These are phyloP conservation scores for Pseudogymnoascus sp. DNA, from an alignment of 2,329 filamentous ascomycete genomes.

Conservation along the genomic window DNA sequence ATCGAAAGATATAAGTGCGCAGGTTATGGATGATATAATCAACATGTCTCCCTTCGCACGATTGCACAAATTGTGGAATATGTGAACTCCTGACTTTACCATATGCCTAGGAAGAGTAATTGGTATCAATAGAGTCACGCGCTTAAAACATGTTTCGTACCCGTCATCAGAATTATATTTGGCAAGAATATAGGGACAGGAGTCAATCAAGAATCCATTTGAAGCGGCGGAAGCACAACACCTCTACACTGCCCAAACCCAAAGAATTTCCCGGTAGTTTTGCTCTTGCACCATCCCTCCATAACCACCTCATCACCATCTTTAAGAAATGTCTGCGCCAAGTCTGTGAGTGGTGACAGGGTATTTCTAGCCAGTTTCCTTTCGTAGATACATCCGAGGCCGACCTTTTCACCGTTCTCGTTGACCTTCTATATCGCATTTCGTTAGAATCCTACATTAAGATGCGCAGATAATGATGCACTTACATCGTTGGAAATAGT, in stretches of 20 bases:
- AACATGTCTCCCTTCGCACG: too few species aligned
- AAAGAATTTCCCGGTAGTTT: conserved; percentile 44
- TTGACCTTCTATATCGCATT: not conserved
- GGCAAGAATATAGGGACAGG: not conserved
- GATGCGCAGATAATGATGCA: not conserved
- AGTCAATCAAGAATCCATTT: conserved; percentile 9
- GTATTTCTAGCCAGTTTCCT: conserved; percentile 3
- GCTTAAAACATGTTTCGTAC: not conserved
- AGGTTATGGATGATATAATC: too few species aligned
- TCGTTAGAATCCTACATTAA: not conserved
- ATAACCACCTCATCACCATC: conserved; percentile 55
- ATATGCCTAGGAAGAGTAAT: too few species aligned
- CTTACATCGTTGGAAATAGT: conserved; percentile 23
- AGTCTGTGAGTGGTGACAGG: conserved; percentile 5
- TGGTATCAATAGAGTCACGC: not conserved
- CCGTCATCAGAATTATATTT: not conserved
- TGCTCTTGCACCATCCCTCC: conserved; percentile 43
- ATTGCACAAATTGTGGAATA: too few species aligned
- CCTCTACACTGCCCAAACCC: conserved; percentile 57
- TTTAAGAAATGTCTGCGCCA: conserved; percentile 41
- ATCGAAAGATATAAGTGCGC: too few species aligned
- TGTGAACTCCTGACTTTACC: too few species aligned
- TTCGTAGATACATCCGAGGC: conserved; percentile 9
- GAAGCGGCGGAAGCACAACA: conserved; percentile 40
- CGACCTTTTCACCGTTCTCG: not conserved